Percentiles rank a stretch among this genome's conserved stretches.
phyloP scores from a whole-genome alignment of 805 yeast species.

The Kodamaea neixiangensis region DNA sequence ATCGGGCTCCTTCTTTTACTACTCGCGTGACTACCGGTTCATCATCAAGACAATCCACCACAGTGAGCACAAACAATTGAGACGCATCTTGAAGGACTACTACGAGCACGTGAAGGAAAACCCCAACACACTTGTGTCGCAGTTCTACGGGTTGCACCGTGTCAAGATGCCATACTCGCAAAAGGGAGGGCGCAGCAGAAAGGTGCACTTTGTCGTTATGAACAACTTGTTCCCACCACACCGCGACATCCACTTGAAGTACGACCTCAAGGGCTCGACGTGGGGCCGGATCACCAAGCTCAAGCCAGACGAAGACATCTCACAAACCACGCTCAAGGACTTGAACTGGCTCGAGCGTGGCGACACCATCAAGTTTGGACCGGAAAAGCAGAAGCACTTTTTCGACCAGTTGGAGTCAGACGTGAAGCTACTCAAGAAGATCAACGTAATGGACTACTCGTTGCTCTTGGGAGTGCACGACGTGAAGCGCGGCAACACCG shows the following conservation, averaged over 20 bases:
- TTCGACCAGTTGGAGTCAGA: constrained; percentile 74
- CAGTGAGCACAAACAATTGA: constrained; percentile 82
- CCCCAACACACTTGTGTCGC: constrained; percentile 90
- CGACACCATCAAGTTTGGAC: constrained; percentile 73
- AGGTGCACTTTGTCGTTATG: constrained; percentile 94
- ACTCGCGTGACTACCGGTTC: constrained; percentile 88
- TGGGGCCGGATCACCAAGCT: constrained; percentile 68
- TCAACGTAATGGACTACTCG: constrained; percentile 96
- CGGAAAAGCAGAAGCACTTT: constrained; percentile 59
- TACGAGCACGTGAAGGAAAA: constrained; percentile 76
- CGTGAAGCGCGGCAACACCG: constrained; percentile 55
- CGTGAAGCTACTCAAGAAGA: constrained; percentile 64
- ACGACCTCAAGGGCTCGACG: constrained; percentile 91
- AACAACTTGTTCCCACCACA: constrained; percentile 95
- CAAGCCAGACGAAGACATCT: constrained; percentile 27
- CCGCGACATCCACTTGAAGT: constrained; percentile 78
- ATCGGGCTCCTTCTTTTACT: constrained; percentile 94
- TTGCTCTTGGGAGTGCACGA: constrained; percentile 87
- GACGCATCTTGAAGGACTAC: constrained; percentile 73
- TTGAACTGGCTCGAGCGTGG: constrained; percentile 78
- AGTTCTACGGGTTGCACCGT: constrained; percentile 93
- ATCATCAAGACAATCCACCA: constrained; percentile 96
- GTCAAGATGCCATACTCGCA: constrained; percentile 79
- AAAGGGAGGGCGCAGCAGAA: constrained; percentile 48
- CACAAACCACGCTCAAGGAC: constrained; percentile 70